A percentile compares a stretch with the other conserved stretches of the same genome.
Evolutionary conservation across 2,329 filamentous ascomycete species (phyloP).

Genomic region (Pleurostoma richardsiae): DNA sequence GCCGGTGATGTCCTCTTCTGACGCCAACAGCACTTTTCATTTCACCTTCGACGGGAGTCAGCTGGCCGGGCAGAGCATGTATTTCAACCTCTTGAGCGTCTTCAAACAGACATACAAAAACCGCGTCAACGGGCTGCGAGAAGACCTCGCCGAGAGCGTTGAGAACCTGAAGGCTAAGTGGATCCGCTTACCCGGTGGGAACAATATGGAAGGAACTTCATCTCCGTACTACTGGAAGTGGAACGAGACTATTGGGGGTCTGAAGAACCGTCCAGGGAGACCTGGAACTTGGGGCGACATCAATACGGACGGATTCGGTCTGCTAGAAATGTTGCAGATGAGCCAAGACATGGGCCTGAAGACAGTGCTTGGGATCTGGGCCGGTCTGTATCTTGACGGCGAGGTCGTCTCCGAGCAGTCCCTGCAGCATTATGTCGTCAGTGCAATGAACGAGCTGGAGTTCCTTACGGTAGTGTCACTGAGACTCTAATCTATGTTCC

Average conservation of each 20-base stretch:
- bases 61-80: conserved; percentile 33
- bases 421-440: conserved; percentile 51
- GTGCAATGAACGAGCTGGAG: conserved; percentile 58
- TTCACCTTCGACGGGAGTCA: conserved; percentile 30
- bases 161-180: conserved; percentile 50
- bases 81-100: conserved; percentile 54
- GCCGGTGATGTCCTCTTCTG: conserved; percentile 29
- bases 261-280: conserved; percentile 50
- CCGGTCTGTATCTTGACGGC: conserved; percentile 50
- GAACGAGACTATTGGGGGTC: conserved; percentile 48
- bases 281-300: conserved; percentile 56
- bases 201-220: conserved; percentile 49
- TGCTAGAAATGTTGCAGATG: conserved; percentile 58
- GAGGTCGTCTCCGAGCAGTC: conserved; percentile 44
- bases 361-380: conserved; percentile 51
- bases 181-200: conserved; percentile 61
- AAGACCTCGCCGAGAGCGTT: conserved; percentile 49
- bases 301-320: conserved; percentile 57
- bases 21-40: conserved; percentile 50
- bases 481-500: too few species aligned
- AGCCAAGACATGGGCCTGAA: conserved; percentile 55
- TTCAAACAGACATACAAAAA: conserved; percentile 57
- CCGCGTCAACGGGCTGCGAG: conserved; percentile 51
- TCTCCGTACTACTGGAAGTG: conserved; percentile 42
- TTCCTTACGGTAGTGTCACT: conserved; percentile 25